These are phyloP conservation scores for Aspergillus caelatus DNA, from an alignment of 2,329 filamentous ascomycete species.

Conservation along the genomic window DNA sequence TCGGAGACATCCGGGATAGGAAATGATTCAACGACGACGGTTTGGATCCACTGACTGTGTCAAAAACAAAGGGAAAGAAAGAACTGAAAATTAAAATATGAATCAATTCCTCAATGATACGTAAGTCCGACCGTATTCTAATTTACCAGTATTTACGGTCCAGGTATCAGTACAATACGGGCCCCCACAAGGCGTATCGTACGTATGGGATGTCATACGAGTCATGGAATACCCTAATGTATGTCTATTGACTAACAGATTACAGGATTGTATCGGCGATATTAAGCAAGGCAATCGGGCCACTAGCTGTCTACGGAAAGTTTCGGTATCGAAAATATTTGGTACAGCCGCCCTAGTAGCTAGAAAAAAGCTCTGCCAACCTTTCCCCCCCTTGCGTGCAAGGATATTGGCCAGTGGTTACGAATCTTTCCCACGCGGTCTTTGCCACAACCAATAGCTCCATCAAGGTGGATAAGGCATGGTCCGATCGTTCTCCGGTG, in stretches of 20 bases:
- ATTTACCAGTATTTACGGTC: neutral
- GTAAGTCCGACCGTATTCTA: neutral
- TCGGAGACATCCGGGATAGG: neutral
- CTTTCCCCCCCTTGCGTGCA: neutral
- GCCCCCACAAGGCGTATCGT: neutral
- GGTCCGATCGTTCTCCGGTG: constrained; percentile 9
- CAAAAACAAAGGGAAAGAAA: neutral
- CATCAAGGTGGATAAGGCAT: neutral
- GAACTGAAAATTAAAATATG: neutral
- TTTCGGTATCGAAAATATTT: neutral
- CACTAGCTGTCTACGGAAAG: neutral
- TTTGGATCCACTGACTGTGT: neutral
- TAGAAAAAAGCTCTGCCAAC: neutral
- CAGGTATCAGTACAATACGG: neutral
- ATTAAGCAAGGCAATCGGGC: neutral
- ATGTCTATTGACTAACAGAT: neutral
- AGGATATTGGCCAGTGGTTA: neutral
- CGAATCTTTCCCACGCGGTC: neutral
- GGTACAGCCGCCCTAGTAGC: neutral
- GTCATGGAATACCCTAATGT: neutral
- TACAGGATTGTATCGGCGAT: neutral
- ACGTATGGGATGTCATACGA: neutral
- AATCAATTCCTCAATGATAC: neutral
- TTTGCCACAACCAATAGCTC: neutral
- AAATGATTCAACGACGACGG: neutral